phyloP scores from a whole-genome alignment of 2,329 filamentous ascomycete species.

The Incumbomyces delicatus region DNA sequence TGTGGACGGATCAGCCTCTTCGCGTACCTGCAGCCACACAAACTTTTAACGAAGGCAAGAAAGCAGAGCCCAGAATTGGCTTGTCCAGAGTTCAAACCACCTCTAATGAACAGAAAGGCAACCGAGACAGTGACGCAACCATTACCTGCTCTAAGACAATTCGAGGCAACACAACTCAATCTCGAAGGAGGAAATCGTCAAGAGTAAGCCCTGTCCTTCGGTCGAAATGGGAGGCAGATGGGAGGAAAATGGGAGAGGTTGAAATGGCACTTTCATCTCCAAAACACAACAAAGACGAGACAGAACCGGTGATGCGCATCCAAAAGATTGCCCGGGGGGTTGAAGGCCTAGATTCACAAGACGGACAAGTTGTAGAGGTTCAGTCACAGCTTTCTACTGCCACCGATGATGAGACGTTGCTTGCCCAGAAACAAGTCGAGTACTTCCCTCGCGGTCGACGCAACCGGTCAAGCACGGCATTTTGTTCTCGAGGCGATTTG shows the following conservation, averaged over 20 bases:
- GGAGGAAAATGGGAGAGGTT: neutral
- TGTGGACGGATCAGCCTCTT: constrained; percentile 11
- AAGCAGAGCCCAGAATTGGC: neutral
- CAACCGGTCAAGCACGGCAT: constrained; percentile 3
- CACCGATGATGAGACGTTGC: neutral
- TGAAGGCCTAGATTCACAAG: neutral
- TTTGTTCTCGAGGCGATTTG: neutral
- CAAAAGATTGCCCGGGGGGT: neutral
- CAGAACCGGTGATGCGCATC: neutral
- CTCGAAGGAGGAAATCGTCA: neutral
- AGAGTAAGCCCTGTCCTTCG: neutral
- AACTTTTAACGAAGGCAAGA: constrained; percentile 3
- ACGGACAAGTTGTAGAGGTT: neutral
- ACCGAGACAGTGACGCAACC: neutral
- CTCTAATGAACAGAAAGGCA: neutral
- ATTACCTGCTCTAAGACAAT: constrained; percentile 1
- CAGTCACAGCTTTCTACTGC: neutral
- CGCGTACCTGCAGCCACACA: neutral
- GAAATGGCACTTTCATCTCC: neutral
- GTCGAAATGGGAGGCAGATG: neutral
- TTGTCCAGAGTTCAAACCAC: constrained; percentile 1
- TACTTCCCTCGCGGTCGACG: neutral
- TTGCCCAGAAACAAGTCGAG: constrained; percentile 2
- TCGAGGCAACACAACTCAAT: neutral
- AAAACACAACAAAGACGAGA: neutral